These are phyloP conservation scores for Cardamine resedifolia DNA, from an alignment of 345 rosid genomes.

Conservation along the genomic window DNA sequence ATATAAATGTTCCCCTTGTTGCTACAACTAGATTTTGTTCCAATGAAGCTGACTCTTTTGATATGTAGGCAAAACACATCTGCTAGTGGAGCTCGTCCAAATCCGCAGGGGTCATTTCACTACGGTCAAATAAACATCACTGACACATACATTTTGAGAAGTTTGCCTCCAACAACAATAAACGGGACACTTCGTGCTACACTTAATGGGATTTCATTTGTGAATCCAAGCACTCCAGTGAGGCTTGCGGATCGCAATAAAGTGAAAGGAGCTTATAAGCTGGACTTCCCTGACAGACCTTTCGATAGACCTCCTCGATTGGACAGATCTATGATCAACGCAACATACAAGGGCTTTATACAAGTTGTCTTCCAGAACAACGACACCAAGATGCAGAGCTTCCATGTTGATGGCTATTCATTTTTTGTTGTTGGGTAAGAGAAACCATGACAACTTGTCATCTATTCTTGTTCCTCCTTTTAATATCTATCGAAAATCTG, in stretches of 20 bases:
- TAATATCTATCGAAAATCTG: neutral
- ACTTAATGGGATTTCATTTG: slow-evolving; percentile 82
- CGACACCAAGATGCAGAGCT: slow-evolving; percentile 86
- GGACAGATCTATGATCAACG: slow-evolving; percentile 78
- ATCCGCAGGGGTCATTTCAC: slow-evolving; percentile 95
- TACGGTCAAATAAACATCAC: slow-evolving; percentile 86
- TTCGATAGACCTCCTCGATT: slow-evolving; percentile 49
- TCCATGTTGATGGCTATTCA: slow-evolving; percentile 84
- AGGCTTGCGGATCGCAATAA: slow-evolving; percentile 70
- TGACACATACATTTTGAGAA: slow-evolving; percentile 59
- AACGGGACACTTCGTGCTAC: slow-evolving; percentile 65
- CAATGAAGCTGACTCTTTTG: slow-evolving; percentile 1
- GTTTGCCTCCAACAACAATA: slow-evolving; percentile 65
- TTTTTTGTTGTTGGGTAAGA: slow-evolving; percentile 88
- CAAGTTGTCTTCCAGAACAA: slow-evolving; percentile 86
- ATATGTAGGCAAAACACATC: slow-evolving; percentile 67
- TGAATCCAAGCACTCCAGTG: slow-evolving; percentile 64
- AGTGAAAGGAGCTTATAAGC: slow-evolving; percentile 81
- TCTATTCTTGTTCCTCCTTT: neutral
- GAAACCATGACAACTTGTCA: neutral
- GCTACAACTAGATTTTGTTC: neutral
- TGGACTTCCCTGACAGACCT: slow-evolving; percentile 83
- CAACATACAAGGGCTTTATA: slow-evolving; percentile 84
- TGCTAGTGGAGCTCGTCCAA: slow-evolving; percentile 98
- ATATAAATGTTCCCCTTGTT: neutral